phyloP scores from a whole-genome alignment of 2,329 filamentous ascomycete genomes.

The Dothideomycetidae sp. region DNA sequence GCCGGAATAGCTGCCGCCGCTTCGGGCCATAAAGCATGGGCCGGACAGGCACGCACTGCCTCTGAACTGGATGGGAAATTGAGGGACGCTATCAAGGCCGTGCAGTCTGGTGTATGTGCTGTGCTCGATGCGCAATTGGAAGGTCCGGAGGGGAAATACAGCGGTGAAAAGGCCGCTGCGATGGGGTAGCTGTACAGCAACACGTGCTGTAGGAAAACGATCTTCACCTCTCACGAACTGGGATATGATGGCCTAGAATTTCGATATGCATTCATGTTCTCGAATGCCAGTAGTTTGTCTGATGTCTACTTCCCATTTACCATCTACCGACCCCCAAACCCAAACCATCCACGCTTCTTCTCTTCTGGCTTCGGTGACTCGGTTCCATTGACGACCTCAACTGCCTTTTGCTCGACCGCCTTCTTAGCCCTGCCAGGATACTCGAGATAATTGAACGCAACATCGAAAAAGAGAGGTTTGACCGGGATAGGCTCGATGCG shows the following conservation, averaged over 20 bases:
- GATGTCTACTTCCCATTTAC: background rate
- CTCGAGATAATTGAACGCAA: conserved; percentile 94
- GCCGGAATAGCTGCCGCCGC: conserved; percentile 54
- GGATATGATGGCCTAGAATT: too few relatives aligned
- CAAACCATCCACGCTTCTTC: conserved; percentile 38
- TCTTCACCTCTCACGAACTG: too few relatives aligned
- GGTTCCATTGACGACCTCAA: conserved; percentile 14
- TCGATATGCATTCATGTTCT: too few relatives aligned
- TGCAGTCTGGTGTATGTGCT: conserved; percentile 42
- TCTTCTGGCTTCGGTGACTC: conserved; percentile 17
- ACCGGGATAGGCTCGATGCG: conserved; percentile 70
- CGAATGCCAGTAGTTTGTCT: conserved; percentile 1
- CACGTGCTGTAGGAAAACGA: too few relatives aligned
- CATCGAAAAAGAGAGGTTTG: conserved; percentile 90
- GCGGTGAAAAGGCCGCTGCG: conserved; percentile 22
- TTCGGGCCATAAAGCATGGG: conserved; percentile 47
- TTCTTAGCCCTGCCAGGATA: conserved; percentile 53
- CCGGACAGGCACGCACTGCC: conserved; percentile 42
- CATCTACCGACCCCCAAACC: conserved; percentile 31
- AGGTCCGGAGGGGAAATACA: conserved; percentile 41
- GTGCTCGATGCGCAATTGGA: conserved; percentile 49
- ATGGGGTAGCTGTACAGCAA: conserved; percentile 12
- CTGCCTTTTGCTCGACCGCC: conserved; percentile 15
- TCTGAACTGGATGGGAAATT: conserved; percentile 41
- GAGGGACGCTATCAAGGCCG: conserved; percentile 44